Conservation (phyloP, 148 eudicot species). For the Arctostaphylos glauca region DNA sequence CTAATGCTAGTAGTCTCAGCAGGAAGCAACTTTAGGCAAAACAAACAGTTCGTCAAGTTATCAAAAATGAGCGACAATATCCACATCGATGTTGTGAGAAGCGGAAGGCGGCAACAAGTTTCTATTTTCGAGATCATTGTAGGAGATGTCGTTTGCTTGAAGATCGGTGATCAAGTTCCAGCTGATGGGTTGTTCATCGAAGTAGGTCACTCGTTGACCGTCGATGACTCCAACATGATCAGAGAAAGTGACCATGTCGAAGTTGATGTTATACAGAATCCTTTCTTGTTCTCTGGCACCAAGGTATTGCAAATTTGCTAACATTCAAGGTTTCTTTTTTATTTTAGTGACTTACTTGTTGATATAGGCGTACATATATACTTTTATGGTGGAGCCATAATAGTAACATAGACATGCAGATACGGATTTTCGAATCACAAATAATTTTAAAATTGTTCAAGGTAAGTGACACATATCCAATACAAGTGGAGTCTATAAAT, state of each 20-base stretch:
- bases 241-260: slow-evolving; percentile 10
- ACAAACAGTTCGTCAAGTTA: background rate
- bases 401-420: too few relatives aligned
- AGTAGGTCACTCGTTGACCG: background rate
- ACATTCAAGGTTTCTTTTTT: too few relatives aligned
- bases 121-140: background rate
- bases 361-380: background rate
- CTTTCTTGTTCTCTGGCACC: slow-evolving; percentile 6
- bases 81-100: background rate
- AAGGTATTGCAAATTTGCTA: background rate
- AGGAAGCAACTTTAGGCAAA: background rate
- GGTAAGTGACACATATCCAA: too few relatives aligned
- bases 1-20: background rate
- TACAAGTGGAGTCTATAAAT: too few relatives aligned
- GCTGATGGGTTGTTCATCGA: slow-evolving; percentile 9
- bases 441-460: too few relatives aligned
- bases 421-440: background rate
- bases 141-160: slow-evolving; percentile 6
- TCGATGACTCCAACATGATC: slow-evolving; percentile 13
- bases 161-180: background rate
- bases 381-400: too few relatives aligned
- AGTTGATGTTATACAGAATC: background rate
- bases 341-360: too few relatives aligned
- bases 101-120: background rate
- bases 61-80: background rate